Conservation (phyloP, 225 moss, liverwort and hornwort species). For the Anthoceros angustus region DNA sequence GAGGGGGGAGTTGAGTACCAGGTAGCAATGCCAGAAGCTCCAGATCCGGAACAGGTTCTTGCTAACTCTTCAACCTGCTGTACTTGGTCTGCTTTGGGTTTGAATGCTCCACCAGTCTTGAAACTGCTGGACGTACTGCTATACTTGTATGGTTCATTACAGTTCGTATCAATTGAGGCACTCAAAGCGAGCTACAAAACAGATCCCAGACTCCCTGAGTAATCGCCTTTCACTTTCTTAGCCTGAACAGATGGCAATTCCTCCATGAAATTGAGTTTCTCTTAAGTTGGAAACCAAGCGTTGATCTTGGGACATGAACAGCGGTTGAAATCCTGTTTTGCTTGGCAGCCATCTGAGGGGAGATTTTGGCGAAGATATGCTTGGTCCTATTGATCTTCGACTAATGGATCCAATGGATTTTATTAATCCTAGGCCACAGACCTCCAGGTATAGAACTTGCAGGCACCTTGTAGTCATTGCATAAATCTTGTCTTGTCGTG, state of each 20-base stretch:
- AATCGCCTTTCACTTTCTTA: background rate
- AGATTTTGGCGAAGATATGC: background rate
- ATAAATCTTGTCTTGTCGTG: background rate
- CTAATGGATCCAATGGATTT: background rate
- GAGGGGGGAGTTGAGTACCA: slow-evolving; percentile 39
- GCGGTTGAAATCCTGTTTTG: too few relatives aligned
- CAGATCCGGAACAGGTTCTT: slow-evolving; percentile 24
- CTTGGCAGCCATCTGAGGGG: background rate
- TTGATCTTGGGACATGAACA: too few relatives aligned
- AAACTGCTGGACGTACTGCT: background rate
- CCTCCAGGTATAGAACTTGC: background rate
- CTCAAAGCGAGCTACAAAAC: background rate
- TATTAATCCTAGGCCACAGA: background rate
- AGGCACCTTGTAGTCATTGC: background rate
- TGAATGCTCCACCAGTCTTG: background rate
- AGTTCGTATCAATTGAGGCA: background rate
- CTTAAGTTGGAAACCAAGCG: background rate
- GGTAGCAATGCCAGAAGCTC: slow-evolving; percentile 35
- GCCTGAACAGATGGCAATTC: background rate
- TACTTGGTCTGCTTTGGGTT: background rate
- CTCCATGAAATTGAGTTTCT: background rate
- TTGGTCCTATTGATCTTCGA: background rate
- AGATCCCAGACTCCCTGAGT: background rate
- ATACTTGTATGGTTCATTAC: background rate
- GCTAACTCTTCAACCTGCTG: background rate